phyloP scores from a whole-genome alignment of 2,329 filamentous ascomycete species.

The Trichophyton verrucosum region DNA sequence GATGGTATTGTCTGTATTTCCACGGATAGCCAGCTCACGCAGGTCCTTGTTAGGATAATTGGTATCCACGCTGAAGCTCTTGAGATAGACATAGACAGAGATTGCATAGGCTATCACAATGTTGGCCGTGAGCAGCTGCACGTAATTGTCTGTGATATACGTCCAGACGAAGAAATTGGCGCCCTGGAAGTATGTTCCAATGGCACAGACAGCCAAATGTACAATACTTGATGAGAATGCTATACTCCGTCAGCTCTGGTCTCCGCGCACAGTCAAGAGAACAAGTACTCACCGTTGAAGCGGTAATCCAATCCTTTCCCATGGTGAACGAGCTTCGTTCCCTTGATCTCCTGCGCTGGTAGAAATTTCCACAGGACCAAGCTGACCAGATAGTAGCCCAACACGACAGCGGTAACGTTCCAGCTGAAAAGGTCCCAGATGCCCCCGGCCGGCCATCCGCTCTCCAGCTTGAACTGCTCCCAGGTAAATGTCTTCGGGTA shows the following conservation, averaged over 20 bases:
- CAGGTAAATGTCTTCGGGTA: slow-evolving; percentile 59
- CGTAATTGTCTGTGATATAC: slow-evolving; percentile 82
- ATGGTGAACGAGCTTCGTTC: slow-evolving; percentile 56
- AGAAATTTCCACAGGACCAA: slow-evolving; percentile 63
- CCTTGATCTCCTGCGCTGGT: slow-evolving; percentile 59
- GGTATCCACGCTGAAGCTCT: slow-evolving; percentile 59
- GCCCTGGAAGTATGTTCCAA: slow-evolving; percentile 64
- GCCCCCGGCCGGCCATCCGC: slow-evolving; percentile 67
- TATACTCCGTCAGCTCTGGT: slow-evolving; percentile 23
- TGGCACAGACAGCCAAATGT: slow-evolving; percentile 57
- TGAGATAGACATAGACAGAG: slow-evolving; percentile 66
- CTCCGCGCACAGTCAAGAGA: neutral
- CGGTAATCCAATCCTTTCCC: slow-evolving; percentile 63
- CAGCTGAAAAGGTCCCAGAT: slow-evolving; percentile 57
- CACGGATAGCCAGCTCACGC: slow-evolving; percentile 71
- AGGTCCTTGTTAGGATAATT: slow-evolving; percentile 45
- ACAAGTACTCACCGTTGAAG: slow-evolving; percentile 51
- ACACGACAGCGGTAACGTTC: slow-evolving; percentile 54
- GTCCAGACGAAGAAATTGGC: slow-evolving; percentile 80
- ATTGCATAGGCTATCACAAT: slow-evolving; percentile 62
- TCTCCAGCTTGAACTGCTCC: slow-evolving; percentile 61
- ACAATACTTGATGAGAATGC: slow-evolving; percentile 64
- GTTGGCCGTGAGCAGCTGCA: slow-evolving; percentile 74
- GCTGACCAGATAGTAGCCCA: slow-evolving; percentile 68
- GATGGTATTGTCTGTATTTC: slow-evolving; percentile 67